A percentile compares a stretch with the other conserved stretches of the same genome.
phyloP scores from a whole-genome alignment of 2,329 filamentous ascomycete species.

The Ophiosphaerella herpotricha region DNA sequence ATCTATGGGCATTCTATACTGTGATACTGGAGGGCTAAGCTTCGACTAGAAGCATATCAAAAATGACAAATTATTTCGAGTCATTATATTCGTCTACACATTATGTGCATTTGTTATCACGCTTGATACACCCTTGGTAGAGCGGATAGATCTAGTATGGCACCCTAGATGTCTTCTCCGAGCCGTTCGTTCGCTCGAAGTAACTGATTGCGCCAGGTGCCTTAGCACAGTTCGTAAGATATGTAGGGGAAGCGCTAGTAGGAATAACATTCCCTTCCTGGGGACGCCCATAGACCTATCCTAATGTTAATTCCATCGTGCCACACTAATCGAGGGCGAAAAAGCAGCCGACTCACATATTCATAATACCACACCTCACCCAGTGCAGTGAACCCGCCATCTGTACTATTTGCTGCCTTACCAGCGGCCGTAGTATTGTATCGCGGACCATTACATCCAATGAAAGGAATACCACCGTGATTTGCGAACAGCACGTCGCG shows the following conservation, averaged over 20 bases:
- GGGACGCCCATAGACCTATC: slow-evolving; percentile 55
- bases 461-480: slow-evolving; percentile 62
- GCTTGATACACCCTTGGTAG: neutral
- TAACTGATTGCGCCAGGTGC: slow-evolving; percentile 60
- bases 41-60: neutral
- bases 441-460: slow-evolving; percentile 64
- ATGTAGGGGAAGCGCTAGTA: slow-evolving; percentile 54
- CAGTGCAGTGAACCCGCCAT: slow-evolving; percentile 62
- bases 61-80: too few relatives aligned
- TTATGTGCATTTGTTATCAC: neutral
- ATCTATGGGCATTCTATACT: too few relatives aligned
- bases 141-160: slow-evolving; percentile 22
- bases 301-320: neutral
- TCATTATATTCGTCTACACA: neutral
- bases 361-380: slow-evolving; percentile 71
- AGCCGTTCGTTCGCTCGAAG: slow-evolving; percentile 55
- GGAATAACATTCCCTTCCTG: slow-evolving; percentile 58
- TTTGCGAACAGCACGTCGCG: slow-evolving; percentile 55
- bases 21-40: neutral
- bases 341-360: slow-evolving; percentile 49
- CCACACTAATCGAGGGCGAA: neutral
- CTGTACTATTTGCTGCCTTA: slow-evolving; percentile 50
- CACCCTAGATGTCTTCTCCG: slow-evolving; percentile 33
- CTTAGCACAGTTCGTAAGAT: slow-evolving; percentile 61
- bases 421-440: slow-evolving; percentile 66